Base-by-base conservation (phyloP, 2,329 filamentous ascomycete genomes). In the Cordyceps cateniannulata region DNA sequence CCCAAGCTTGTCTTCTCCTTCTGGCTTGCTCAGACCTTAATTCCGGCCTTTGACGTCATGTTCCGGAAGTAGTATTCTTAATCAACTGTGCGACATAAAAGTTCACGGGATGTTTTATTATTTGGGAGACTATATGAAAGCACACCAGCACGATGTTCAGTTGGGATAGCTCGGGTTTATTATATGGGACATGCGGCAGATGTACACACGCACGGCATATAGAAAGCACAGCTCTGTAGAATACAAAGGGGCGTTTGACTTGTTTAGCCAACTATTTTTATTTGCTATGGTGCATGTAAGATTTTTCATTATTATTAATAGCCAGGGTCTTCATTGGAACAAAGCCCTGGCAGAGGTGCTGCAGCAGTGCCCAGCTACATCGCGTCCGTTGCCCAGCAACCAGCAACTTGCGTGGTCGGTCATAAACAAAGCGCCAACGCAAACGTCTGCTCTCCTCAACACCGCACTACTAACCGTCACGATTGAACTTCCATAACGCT, bases 1-100 rank as follows among this genome's bases (percentile, higher is more conserved):
- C 95, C 95, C 65, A 99, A 99, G 85, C 84, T 99, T 63, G 95
- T 98, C 65, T 99, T 99, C 82, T 97, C 93, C 63, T 99, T 99
- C 87, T 99, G 95, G 95, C 86, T 99, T 72, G 95, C 95, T 62
- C 95, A 99, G 82, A 98, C 95, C 32, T 81, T 99, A 70, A 99
- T 99, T 72, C 95, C 95, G 56, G 89, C 92, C 44, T 98, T 98
- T 75, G 90, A 86, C 68, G 72, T 68, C 62, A 76, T 76, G 65
- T 69, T 82, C 61, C 71, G 70, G 62, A 72, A 71, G 66, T 74
- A 70, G 66, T 65, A 59, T 56, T 59, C 49, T 61, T 50, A 57
- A 45, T 61, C 25, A 38, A 29, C 45, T 47, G n/a, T 27, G 29
- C 44, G 25, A 49, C 25, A 45, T 25, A 12, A 59, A 53, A 32